These are phyloP conservation scores for Talaromyces adpressus DNA, from an alignment of 495 filamentous ascomycete species.

Conservation along the genomic window DNA sequence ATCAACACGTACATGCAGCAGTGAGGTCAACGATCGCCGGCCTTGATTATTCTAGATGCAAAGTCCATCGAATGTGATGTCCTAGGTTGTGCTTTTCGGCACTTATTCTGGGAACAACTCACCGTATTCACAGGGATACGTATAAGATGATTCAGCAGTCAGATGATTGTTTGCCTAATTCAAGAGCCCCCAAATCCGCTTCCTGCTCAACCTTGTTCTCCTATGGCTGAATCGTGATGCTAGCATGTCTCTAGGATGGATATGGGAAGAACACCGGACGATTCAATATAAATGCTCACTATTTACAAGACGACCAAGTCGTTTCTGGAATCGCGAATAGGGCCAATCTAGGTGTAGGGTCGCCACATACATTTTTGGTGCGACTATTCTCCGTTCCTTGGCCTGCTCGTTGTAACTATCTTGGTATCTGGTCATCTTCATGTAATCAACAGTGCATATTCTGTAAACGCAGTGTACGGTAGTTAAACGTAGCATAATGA, in stretches of 20 bases:
- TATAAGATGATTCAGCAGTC: background rate
- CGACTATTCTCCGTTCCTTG: background rate
- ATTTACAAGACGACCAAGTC: background rate
- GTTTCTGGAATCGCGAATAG: background rate
- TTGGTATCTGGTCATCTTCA: background rate
- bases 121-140: background rate
- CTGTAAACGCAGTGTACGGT: background rate
- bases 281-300: background rate
- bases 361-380: background rate
- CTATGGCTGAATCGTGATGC: background rate
- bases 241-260: background rate
- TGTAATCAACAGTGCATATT: background rate
- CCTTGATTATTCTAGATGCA: background rate
- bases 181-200: background rate
- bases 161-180: background rate
- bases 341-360: background rate
- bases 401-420: background rate
- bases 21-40: background rate
- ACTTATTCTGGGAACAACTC: background rate
- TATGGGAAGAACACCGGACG: background rate
- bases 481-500: background rate
- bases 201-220: background rate
- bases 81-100: background rate
- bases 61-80: background rate
- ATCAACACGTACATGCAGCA: background rate